These are phyloP conservation scores for Penicillium silybi DNA, from an alignment of 495 filamentous ascomycete genomes.

Conservation along the genomic window DNA sequence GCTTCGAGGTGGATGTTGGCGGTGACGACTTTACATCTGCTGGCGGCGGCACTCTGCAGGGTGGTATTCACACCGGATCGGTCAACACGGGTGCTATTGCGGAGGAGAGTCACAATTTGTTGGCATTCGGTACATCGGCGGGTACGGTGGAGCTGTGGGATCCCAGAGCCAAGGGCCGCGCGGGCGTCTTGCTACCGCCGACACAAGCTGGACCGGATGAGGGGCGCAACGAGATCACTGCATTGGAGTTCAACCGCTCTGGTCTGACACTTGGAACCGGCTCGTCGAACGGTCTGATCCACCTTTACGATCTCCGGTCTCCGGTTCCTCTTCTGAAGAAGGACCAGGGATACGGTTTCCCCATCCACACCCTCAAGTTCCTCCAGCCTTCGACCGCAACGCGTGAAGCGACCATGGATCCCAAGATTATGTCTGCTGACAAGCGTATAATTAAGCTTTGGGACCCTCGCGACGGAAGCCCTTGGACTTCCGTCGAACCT, in stretches of 20 bases:
- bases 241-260: constrained; percentile 78
- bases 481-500: constrained; percentile 95
- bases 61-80: constrained; percentile 71
- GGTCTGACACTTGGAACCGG: constrained; percentile 88
- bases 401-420: constrained; percentile 58
- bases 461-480: constrained; percentile 72
- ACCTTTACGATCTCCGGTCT: constrained; percentile 89
- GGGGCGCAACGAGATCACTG: constrained; percentile 72
- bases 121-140: constrained; percentile 90
- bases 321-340: constrained; percentile 80
- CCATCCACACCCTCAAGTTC: constrained; percentile 86
- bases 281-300: constrained; percentile 79
- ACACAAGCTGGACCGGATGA: constrained; percentile 37
- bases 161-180: constrained; percentile 70
- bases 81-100: constrained; percentile 91
- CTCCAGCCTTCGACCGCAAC: constrained; percentile 67
- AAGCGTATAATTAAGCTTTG: constrained; percentile 97
- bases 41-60: constrained; percentile 69
- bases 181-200: constrained; percentile 64
- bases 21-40: constrained; percentile 66
- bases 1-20: constrained; percentile 77
- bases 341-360: constrained; percentile 94
- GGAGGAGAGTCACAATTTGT: constrained; percentile 82
- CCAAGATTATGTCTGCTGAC: constrained; percentile 87
- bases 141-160: constrained; percentile 99